Percentiles rank a stretch among this genome's conserved stretches.
phyloP scores from a whole-genome alignment of 495 filamentous ascomycete genomes.

The Alectoria sarmentosa region DNA sequence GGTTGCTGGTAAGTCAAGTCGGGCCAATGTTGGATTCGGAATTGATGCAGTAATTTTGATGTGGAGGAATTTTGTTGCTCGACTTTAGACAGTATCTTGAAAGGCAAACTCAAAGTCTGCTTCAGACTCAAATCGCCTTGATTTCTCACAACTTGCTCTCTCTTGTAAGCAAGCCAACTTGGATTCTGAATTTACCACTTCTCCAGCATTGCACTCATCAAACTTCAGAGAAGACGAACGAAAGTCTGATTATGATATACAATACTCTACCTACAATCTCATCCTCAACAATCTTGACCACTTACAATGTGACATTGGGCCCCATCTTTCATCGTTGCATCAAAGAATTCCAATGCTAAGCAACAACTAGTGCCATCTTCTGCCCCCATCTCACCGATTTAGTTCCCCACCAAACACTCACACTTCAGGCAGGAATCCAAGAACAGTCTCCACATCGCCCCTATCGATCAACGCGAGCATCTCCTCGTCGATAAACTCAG shows the following conservation, averaged over 20 bases:
- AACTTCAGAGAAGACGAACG: not conserved
- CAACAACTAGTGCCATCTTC: not conserved
- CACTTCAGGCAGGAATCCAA: not conserved
- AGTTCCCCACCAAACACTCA: not conserved
- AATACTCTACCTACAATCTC: not conserved
- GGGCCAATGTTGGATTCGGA: too few relatives aligned
- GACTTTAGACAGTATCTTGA: too few relatives aligned
- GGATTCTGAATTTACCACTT: not conserved
- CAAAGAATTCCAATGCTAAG: not conserved
- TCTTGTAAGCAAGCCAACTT: not conserved
- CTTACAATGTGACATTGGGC: not conserved
- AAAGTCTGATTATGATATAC: too few relatives aligned
- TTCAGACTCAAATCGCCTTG: too few relatives aligned
- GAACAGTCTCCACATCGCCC: not conserved
- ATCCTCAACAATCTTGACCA: not conserved
- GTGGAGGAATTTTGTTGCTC: too few relatives aligned
- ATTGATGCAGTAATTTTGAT: too few relatives aligned
- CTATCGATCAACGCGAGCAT: not conserved
- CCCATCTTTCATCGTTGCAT: not conserved
- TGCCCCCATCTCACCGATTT: not conserved
- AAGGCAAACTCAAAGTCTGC: too few relatives aligned
- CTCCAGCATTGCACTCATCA: not conserved
- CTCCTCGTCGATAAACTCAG: not conserved
- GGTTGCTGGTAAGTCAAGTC: too few relatives aligned
- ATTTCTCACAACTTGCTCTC: too few relatives aligned